phyloP scores from a whole-genome alignment of 495 filamentous ascomycete species.

The Penicillium chermesinum region DNA sequence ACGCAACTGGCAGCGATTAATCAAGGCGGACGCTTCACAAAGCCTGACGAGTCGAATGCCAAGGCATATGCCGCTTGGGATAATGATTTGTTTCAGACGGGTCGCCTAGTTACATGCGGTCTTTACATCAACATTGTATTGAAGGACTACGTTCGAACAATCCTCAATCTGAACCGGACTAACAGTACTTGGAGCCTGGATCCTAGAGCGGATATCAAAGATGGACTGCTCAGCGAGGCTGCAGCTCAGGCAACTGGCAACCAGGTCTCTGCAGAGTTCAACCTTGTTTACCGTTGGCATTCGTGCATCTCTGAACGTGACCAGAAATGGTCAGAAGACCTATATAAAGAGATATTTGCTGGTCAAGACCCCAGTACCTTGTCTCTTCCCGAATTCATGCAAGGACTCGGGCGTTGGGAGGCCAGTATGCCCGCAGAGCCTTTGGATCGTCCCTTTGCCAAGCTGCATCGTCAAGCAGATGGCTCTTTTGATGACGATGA shows the following conservation, averaged over 20 bases:
- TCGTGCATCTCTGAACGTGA: constrained; percentile 68
- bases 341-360: constrained; percentile 59
- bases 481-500: constrained; percentile 63
- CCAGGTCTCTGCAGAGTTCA: constrained; percentile 75
- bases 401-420: constrained; percentile 58
- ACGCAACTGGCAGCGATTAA: constrained; percentile 57
- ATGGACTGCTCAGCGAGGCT: constrained; percentile 32
- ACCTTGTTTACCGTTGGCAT: constrained; percentile 74
- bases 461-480: constrained; percentile 52
- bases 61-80: constrained; percentile 62
- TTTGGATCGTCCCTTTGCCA: constrained; percentile 56
- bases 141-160: constrained; percentile 77
- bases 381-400: constrained; percentile 51
- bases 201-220: constrained; percentile 54
- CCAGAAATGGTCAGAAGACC: constrained; percentile 66
- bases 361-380: constrained; percentile 46
- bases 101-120: constrained; percentile 65
- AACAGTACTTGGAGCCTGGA: constrained; percentile 71
- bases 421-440: constrained; percentile 56
- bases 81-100: constrained; percentile 73
- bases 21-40: constrained; percentile 52
- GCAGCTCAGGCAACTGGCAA: constrained; percentile 53
- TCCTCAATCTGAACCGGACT: constrained; percentile 69
- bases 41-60: constrained; percentile 40
- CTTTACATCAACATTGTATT: constrained; percentile 75